Conservation (phyloP, 345 rosid species). For the Physaria fendleri region DNA sequence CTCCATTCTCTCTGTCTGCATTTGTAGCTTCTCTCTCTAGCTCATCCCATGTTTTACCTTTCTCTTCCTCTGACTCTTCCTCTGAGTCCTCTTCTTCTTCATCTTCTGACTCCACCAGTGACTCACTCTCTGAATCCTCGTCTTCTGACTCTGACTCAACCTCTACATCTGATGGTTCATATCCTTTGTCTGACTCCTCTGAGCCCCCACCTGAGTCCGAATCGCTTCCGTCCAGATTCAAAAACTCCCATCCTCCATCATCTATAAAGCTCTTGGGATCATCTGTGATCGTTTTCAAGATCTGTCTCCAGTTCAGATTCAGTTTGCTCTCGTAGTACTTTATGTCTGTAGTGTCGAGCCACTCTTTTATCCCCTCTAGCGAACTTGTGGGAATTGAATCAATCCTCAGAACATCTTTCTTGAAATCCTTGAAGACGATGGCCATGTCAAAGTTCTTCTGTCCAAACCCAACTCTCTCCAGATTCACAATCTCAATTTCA, state of each 20-base stretch:
- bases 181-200: constrained; percentile 84
- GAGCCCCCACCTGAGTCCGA: constrained; percentile 79
- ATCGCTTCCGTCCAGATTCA: constrained; percentile 79
- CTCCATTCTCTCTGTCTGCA: constrained; percentile 89
- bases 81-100: constrained; percentile 76
- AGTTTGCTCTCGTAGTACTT: constrained; percentile 92
- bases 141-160: constrained; percentile 78
- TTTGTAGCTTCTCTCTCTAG: constrained; percentile 91
- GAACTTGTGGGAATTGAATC: constrained; percentile 77
- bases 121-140: constrained; percentile 65
- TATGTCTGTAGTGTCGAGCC: constrained; percentile 88
- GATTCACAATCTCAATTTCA: constrained; percentile 94
- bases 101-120: constrained; percentile 77
- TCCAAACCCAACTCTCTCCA: constrained; percentile 92
- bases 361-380: constrained; percentile 81
- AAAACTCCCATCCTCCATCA: constrained; percentile 91
- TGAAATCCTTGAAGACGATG: constrained; percentile 87
- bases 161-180: constrained; percentile 77
- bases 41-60: constrained; percentile 98
- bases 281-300: constrained; percentile 79
- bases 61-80: constrained; percentile 74
- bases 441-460: constrained; percentile 95
- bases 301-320: constrained; percentile 92
- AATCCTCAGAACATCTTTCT: constrained; percentile 73
- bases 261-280: constrained; percentile 84